Base-by-base conservation (phyloP, 495 filamentous ascomycete species). In the Penicillium angulare region DNA sequence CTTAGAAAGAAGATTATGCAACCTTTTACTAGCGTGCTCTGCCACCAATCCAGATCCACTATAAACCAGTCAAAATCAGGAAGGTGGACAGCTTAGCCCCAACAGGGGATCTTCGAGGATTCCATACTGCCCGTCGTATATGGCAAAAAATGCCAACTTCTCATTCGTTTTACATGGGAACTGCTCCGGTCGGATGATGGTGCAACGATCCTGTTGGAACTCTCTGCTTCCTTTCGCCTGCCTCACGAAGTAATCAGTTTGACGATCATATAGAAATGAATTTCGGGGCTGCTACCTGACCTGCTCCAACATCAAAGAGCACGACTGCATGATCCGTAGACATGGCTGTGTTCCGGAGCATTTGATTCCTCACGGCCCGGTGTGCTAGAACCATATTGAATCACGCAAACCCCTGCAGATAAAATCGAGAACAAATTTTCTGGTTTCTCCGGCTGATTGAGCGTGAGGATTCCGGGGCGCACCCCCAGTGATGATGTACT, bases 71-170 rank as follows among this genome's bases (percentile, higher is more conserved):
- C 27, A 45, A 24, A 47, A 47, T 49, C 10, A 10, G 26, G 44
- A 34, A 51, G 29, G 29, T 13, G 22, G 16, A 26, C 31, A 16
- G 13, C 18, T 3, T 5, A 23, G n/a, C n/a, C 21, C n/a, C n/a
- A n/a, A n/a, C n/a, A n/a, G n/a, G n/a, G 4, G 15, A 38, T 15
- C 16, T n/a, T 23, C 20, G 23, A 23, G 47, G n/a, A 18, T 15
- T 40, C 23, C 71, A 51, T 57, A 75, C 72, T 75, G 69, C 31
- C 72, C 72, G 35, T 75, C 72, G 46, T 72, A 75, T 10, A 73
- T 55, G 9, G 68, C 69, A 49, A 75, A 68, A 32, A 71, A 63
- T 7, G 64, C 72, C 15, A 75, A 12, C 12, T 64, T 65, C n/a
- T 70, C 65, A 13, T 64, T 43, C 15, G 58, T 60, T 5, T 60